Evolutionary conservation across 371 early-diverging fungal genomes (phyloP).

Genomic region (Rhizomucor miehei): DNA sequence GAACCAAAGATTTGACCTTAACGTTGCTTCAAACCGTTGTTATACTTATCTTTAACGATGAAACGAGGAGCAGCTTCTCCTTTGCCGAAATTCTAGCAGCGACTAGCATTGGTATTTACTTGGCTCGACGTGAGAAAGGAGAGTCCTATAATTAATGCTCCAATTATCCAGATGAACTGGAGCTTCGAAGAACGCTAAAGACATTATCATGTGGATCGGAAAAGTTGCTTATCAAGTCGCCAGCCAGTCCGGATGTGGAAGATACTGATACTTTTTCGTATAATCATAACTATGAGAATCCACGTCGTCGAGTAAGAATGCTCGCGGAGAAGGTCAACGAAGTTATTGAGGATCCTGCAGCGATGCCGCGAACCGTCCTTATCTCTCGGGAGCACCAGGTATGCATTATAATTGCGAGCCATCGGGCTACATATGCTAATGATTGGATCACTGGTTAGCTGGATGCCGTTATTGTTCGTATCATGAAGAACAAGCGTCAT

Average conservation of each 20-base stretch:
- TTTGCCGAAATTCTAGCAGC: constrained; percentile 67
- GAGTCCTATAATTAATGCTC: background rate
- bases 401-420: background rate
- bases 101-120: constrained; percentile 59
- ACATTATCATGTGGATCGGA: constrained; percentile 82
- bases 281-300: constrained; percentile 65
- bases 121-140: background rate
- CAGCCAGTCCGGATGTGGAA: constrained; percentile 46
- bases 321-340: constrained; percentile 84
- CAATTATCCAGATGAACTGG: constrained; percentile 53
- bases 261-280: constrained; percentile 67
- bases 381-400: constrained; percentile 72
- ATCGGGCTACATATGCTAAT: background rate
- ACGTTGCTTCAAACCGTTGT: constrained; percentile 77
- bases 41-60: constrained; percentile 73
- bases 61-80: constrained; percentile 36
- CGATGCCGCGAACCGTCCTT: constrained; percentile 69
- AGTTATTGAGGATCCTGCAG: constrained; percentile 73
- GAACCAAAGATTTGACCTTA: constrained; percentile 36
- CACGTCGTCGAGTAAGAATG: constrained; percentile 72
- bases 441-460: constrained; percentile 29
- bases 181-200: constrained; percentile 77
- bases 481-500: constrained; percentile 84
- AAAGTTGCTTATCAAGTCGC: constrained; percentile 69
- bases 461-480: constrained; percentile 94